A percentile compares a stretch with the other conserved stretches of the same genome.
Evolutionary conservation across 192 early-diverging fungal genomes (phyloP).

Genomic region (Linnemannia exigua): DNA sequence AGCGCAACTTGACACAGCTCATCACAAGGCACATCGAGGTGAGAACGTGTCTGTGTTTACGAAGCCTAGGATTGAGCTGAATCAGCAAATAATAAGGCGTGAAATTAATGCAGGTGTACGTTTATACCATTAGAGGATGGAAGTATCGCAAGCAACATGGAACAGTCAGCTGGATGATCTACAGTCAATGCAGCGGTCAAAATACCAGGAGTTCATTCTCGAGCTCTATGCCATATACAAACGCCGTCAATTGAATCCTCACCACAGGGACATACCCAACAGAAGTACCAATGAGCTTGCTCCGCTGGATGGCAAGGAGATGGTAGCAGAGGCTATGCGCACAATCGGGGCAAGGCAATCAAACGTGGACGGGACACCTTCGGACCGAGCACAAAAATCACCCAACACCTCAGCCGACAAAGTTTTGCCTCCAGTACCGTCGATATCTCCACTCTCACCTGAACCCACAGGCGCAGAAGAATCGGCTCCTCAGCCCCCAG

Average conservation of each 20-base stretch:
- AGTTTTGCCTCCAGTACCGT: constrained; percentile 9
- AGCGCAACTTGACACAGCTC: constrained; percentile 44
- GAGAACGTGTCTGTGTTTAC: not conserved
- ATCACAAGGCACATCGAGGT: constrained; percentile 60
- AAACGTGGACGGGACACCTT: constrained; percentile 18
- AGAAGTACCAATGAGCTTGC: not conserved
- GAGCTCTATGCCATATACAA: constrained; percentile 66
- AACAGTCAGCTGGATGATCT: constrained; percentile 66
- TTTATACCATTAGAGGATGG: constrained; percentile 46
- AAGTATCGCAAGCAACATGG: constrained; percentile 65
- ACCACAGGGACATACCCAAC: not conserved
- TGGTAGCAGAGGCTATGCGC: constrained; percentile 61
- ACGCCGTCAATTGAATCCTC: constrained; percentile 25
- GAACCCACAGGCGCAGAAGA: not conserved
- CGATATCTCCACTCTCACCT: not conserved
- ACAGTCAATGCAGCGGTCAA: constrained; percentile 60
- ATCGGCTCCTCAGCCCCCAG: not conserved
- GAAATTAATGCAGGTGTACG: not conserved
- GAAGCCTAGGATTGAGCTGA: not conserved
- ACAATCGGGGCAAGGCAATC: constrained; percentile 39
- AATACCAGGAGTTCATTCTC: constrained; percentile 71
- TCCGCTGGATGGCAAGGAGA: constrained; percentile 65
- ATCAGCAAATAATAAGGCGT: not conserved
- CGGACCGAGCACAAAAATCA: not conserved
- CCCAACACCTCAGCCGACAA: not conserved